Evolutionary conservation across 306 rosid genomes (phyloP).

Genomic region (Hippophae tibetana): DNA sequence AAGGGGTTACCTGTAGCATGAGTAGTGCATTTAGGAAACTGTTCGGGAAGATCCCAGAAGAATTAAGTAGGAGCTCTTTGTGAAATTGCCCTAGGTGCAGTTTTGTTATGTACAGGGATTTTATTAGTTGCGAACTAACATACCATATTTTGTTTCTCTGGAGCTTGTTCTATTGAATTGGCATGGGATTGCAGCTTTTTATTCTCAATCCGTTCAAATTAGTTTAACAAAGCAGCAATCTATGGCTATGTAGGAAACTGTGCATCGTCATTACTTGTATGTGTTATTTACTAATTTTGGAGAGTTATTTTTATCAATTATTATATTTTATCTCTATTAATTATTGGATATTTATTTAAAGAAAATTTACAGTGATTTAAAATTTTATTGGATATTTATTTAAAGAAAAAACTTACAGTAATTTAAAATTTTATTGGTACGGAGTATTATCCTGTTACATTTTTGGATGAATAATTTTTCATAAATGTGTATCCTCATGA

Average conservation of each 20-base stretch:
- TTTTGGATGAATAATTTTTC: no score
- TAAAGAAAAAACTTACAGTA: no score
- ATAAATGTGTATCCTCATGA: no score
- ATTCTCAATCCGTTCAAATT: slow-evolving; percentile 1
- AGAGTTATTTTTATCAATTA: no score
- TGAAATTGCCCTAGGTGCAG: slow-evolving; percentile 35
- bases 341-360: no score
- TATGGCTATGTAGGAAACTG: not conserved
- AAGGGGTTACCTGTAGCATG: slow-evolving; percentile 47
- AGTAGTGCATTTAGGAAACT: slow-evolving; percentile 13
- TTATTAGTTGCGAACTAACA: slow-evolving; percentile 19
- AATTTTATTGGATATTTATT: no score
- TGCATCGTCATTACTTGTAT: not conserved
- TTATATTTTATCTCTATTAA: no score
- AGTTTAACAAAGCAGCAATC: slow-evolving; percentile 1
- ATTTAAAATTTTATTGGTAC: no score
- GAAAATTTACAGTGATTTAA: no score
- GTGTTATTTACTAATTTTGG: no score
- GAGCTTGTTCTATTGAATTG: slow-evolving; percentile 9
- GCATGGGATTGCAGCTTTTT: slow-evolving; percentile 1
- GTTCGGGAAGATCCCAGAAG: slow-evolving; percentile 16
- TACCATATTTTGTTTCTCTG: slow-evolving; percentile 6
- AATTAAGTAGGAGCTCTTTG: slow-evolving; percentile 23
- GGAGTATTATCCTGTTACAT: no score
- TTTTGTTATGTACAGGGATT: slow-evolving; percentile 33